Base-by-base conservation (phyloP, 768 basidiomycete genomes). In the Trichaptum fuscoviolaceum region DNA sequence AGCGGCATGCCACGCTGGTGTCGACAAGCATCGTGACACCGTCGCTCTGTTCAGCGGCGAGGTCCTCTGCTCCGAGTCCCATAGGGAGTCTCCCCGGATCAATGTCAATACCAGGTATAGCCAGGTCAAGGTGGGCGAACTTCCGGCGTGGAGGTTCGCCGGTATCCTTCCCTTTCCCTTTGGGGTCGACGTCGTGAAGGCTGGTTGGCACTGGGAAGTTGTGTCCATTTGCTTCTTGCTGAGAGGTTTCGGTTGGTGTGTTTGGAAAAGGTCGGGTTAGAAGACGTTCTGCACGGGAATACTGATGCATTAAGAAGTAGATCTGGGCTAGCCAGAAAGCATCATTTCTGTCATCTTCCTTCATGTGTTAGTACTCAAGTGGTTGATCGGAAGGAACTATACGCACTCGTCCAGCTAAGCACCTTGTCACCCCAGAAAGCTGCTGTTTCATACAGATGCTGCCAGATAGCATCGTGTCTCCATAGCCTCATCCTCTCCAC, bases 391-490 rank as follows among this genome's bases (percentile, higher is more conserved):
- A 66, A 65, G 63, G 65, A 68, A 9, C 52, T 66, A 57, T 65
- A 78, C 76, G 74, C 73, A 98, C 96, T 92, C 34, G 97, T 99
- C 93, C 95, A 96, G 68, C 86, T 92, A 61, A 98, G 81, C 60
- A 99, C 88, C 77, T 99, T 99, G 80, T 96, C 95, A 5, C 97
- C 97, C 97, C 97, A 99, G 75, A 98, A 99, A 6, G 92, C 90
- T 2, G 97, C 96, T 0, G 96, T 97, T 69, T 95, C 93, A 76
- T 99, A 97, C 15, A 99, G 79, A 81, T 99, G 97, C 77, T 99
- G 97, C 89, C 96, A 95, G 70, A 99, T 85, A 57, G 97, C 96
- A 79, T 99, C 97, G 73, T 99, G 96, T 57, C 97, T 82, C 96
- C 96, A 99, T 58, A 95, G 79, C 66, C 97, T 83, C 94, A 99